phyloP scores from a whole-genome alignment of 768 basidiomycete genomes.

The Lentinula lateritia region DNA sequence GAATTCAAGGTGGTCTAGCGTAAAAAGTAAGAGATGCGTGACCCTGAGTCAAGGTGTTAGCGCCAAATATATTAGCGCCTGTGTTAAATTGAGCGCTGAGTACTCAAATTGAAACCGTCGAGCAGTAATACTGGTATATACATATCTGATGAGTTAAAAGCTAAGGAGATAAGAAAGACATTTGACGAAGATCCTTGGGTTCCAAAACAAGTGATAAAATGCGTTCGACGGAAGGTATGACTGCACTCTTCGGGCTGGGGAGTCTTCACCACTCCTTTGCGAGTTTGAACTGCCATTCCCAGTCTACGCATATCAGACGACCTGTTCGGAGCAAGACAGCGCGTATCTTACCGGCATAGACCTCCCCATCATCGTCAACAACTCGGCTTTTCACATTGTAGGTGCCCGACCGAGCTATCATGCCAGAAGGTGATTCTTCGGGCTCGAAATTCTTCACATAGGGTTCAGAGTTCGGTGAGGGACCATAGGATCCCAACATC shows the following conservation, averaged over 20 bases:
- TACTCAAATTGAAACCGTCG: too few relatives aligned
- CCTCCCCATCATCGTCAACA: constrained; percentile 77
- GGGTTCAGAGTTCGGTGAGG: constrained; percentile 53
- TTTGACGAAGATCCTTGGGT: not conserved
- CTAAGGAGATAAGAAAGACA: not conserved
- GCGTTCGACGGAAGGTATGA: not conserved
- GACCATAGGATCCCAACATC: constrained; percentile 94
- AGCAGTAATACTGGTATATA: not conserved
- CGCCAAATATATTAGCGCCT: not conserved
- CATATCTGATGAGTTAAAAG: not conserved
- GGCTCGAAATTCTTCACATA: constrained; percentile 72
- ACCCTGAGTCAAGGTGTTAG: not conserved
- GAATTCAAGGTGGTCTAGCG: too few relatives aligned
- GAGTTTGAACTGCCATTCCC: constrained; percentile 89
- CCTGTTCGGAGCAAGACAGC: not conserved
- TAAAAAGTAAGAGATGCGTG: too few relatives aligned
- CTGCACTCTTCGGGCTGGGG: not conserved
- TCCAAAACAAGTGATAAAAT: constrained; percentile 3
- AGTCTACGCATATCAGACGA: constrained; percentile 39
- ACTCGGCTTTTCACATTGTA: constrained; percentile 81
- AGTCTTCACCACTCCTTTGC: constrained; percentile 78
- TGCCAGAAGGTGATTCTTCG: constrained; percentile 57
- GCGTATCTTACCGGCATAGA: constrained; percentile 63
- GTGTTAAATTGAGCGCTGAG: too few relatives aligned
- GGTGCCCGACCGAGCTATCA: constrained; percentile 76